Percentiles rank a stretch among this genome's conserved stretches.
Evolutionary conservation across 768 basidiomycete species (phyloP).

Genomic region (Boletus sensibilis): DNA sequence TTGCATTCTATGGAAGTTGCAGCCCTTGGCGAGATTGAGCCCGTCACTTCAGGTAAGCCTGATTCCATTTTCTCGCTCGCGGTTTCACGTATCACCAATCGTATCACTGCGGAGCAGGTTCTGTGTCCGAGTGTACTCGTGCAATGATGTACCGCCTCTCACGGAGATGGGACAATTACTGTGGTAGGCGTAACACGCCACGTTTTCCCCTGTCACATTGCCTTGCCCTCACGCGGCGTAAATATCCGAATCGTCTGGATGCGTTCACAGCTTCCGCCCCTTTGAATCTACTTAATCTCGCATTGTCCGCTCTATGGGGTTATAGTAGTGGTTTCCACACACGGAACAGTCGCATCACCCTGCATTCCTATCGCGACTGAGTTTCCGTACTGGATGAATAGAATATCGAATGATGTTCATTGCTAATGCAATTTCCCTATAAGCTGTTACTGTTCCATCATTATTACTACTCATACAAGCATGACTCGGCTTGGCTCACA

Average conservation of each 20-base stretch:
- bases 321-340: conserved; percentile 16
- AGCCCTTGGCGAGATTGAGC: not conserved
- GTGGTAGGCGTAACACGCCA: conserved; percentile 9
- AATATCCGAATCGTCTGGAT: not conserved
- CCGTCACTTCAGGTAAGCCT: not conserved
- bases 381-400: conserved; percentile 2
- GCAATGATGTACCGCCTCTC: conserved; percentile 4
- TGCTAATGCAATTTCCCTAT: conserved; percentile 5
- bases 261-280: conserved; percentile 2
- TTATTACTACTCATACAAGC: not conserved
- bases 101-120: conserved; percentile 11
- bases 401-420: conserved; percentile 6
- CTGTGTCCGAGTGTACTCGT: not conserved
- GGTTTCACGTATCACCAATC: not conserved
- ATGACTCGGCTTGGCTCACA: conserved; percentile 8
- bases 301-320: conserved; percentile 26
- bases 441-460: not conserved
- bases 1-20: conserved; percentile 11
- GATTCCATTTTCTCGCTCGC: conserved; percentile 8
- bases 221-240: conserved; percentile 6
- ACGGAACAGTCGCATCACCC: conserved; percentile 7
- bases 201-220: conserved; percentile 10
- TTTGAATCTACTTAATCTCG: conserved; percentile 20
- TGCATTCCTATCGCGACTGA: conserved; percentile 14
- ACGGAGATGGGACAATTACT: conserved; percentile 4